Percentiles rank a stretch among this genome's conserved stretches.
Conservation (phyloP, 495 filamentous ascomycete genomes). For the Lasiosphaeris hirsuta region DNA sequence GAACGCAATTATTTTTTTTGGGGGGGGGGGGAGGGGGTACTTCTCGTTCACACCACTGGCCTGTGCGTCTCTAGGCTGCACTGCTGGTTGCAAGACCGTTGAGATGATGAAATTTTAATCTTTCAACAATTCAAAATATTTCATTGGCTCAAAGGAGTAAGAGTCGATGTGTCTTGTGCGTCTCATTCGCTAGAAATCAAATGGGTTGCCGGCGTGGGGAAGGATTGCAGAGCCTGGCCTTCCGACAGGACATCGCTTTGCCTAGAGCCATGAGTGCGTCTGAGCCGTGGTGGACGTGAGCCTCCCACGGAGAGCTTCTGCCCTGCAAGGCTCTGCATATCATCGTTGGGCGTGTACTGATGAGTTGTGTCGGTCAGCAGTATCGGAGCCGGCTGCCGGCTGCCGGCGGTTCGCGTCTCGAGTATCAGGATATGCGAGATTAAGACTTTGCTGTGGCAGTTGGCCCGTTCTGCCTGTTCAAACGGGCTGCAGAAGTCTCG, state of each 20-base stretch:
- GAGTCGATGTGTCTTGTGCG: neutral
- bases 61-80: constrained; percentile 12
- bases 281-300: constrained; percentile 6
- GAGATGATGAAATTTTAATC: constrained; percentile 4
- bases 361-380: constrained; percentile 6
- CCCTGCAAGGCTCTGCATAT: constrained; percentile 17
- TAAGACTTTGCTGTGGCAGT: constrained; percentile 15
- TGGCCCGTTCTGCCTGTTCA: constrained; percentile 15
- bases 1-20: constrained; percentile 10
- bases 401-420: constrained; percentile 13
- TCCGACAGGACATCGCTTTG: neutral
- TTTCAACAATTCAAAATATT: constrained; percentile 10
- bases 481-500: constrained; percentile 16
- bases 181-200: constrained; percentile 15
- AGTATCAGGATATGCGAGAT: constrained; percentile 17
- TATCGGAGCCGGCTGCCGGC: constrained; percentile 18
- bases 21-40: neutral
- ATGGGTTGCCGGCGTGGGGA: constrained; percentile 3
- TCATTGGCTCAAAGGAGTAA: constrained; percentile 11
- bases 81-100: neutral
- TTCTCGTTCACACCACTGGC: constrained; percentile 10
- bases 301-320: constrained; percentile 1
- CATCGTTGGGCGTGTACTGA: constrained; percentile 3
- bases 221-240: neutral
- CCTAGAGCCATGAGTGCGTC: constrained; percentile 7